Conservation (phyloP, 208 protist species). For the Crithidia mellificae region DNA sequence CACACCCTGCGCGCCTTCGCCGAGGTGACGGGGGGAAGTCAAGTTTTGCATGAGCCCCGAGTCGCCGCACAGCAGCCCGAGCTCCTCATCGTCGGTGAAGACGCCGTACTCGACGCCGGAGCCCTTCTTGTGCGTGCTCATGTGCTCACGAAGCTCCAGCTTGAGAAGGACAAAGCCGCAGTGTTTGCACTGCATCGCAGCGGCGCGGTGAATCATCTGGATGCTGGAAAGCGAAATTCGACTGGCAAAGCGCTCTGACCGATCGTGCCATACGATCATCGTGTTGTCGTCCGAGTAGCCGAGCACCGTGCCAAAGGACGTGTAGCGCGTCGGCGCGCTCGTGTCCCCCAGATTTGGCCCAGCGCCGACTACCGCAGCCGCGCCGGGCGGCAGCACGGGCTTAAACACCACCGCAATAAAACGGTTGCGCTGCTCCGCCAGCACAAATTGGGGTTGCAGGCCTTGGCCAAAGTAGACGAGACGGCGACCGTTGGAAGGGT, state of each 20-base stretch:
- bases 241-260: slow-evolving; percentile 64
- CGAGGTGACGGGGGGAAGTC: slow-evolving; percentile 34
- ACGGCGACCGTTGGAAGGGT: slow-evolving; percentile 41
- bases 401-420: slow-evolving; percentile 54
- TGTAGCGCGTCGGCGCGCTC: slow-evolving; percentile 18
- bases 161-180: slow-evolving; percentile 62
- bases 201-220: slow-evolving; percentile 41
- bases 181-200: slow-evolving; percentile 62
- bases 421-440: slow-evolving; percentile 43
- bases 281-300: slow-evolving; percentile 76
- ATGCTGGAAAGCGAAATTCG: slow-evolving; percentile 48
- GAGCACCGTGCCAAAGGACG: slow-evolving; percentile 66
- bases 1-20: slow-evolving; percentile 69
- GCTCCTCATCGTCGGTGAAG: slow-evolving; percentile 46
- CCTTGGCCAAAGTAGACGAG: slow-evolving; percentile 62
- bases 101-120: slow-evolving; percentile 50
- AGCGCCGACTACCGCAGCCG: slow-evolving; percentile 8
- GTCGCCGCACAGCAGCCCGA: slow-evolving; percentile 71
- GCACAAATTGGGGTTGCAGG: slow-evolving; percentile 38
- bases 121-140: slow-evolving; percentile 60
- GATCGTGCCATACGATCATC: slow-evolving; percentile 77
- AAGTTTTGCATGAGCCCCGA: slow-evolving; percentile 60
- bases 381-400: slow-evolving; percentile 14
- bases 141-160: slow-evolving; percentile 58
- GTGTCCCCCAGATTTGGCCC: background rate